Base-by-base conservation (phyloP, 2,329 filamentous ascomycete species). In the Trichophyton mentagrophytes region DNA sequence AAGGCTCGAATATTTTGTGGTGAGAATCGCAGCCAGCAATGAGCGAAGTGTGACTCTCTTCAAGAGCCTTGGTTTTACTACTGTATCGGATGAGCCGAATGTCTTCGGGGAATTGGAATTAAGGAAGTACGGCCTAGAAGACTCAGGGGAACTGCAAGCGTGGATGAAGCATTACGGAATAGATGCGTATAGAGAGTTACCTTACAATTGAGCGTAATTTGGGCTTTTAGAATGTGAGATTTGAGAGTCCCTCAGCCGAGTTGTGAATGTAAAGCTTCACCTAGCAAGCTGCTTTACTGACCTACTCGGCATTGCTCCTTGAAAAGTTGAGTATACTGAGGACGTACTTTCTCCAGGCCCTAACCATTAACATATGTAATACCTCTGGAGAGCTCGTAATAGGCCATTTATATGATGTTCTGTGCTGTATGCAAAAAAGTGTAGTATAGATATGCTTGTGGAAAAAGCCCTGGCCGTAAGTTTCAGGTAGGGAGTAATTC, bases 61-160 rank as follows among this genome's bases (percentile, higher is more conserved):
- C 71, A 80, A 85, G 66, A 77, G 78, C 36, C 64, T 84, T 9
- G 81, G 81, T 0, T 88, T 88, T 69, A 65, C 67, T 60, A 80
- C 76, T 68, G 73, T 77, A 7, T 69, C 69, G 0, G 76, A 75
- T 25, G 73, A 74, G 60, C 74, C 80, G 27, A 87, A 85, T 71
- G 87, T 83, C 71, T 88, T 88, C 76, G 84, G 84, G 0, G 85
- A 88, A 71, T 74, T 85, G 63, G 85, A 88, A 71, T 67, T 87
- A 66, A 70, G 79, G 60, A 72, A 71, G 60, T 65, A 61, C 53
- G 69, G 71, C 30, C 63, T 77, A 60, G 62, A 27, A 17, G n/a
- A 63, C 17, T 44, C 66, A 7, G 66, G 64, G 36, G 66, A 63
- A 46, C 65, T 73, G 42, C 64, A 67, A 51, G 63, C 60, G 53